A percentile compares a stretch with the other conserved stretches of the same genome.
These are phyloP conservation scores for Dittrichia graveolens DNA, from an alignment of 129 eudicot species.

Conservation along the genomic window DNA sequence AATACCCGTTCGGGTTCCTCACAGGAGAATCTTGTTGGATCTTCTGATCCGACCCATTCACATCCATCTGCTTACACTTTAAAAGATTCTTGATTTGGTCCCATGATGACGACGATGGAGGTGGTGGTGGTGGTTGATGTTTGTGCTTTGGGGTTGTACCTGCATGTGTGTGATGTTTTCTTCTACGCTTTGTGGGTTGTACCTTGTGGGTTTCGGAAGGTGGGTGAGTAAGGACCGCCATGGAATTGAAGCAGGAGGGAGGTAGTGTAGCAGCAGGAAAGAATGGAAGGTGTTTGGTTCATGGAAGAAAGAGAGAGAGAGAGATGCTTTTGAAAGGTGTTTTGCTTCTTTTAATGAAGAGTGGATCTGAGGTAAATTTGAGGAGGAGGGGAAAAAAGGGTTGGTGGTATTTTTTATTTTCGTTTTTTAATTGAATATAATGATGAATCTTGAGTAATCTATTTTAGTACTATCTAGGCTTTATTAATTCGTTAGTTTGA, in stretches of 20 bases:
- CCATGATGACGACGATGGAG: constrained; percentile 59
- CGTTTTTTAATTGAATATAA: not conserved
- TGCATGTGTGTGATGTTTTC: constrained; percentile 32
- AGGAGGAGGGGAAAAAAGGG: constrained; percentile 40
- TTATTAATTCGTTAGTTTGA: not conserved
- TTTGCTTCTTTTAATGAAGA: constrained; percentile 54
- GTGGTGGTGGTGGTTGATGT: constrained; percentile 18
- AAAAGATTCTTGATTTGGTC: constrained; percentile 79
- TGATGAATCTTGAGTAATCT: not conserved
- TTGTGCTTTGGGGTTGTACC: constrained; percentile 30
- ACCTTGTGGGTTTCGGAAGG: constrained; percentile 48
- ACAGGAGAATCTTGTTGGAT: constrained; percentile 58
- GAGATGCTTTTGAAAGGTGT: constrained; percentile 42
- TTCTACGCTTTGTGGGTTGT: constrained; percentile 53
- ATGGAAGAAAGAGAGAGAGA: constrained; percentile 38
- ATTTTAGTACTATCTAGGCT: not conserved
- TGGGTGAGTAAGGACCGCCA: constrained; percentile 53
- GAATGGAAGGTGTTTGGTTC: constrained; percentile 27
- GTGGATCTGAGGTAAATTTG: constrained; percentile 53
- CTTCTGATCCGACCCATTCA: constrained; percentile 40
- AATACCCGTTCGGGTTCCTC: constrained; percentile 29
- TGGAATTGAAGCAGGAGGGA: constrained; percentile 29
- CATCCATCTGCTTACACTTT: constrained; percentile 70
- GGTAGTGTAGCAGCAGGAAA: constrained; percentile 18
- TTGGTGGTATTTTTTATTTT: constrained; percentile 28